phyloP scores from a whole-genome alignment of 2,329 filamentous ascomycete genomes.

The Xylariaceae sp. region DNA sequence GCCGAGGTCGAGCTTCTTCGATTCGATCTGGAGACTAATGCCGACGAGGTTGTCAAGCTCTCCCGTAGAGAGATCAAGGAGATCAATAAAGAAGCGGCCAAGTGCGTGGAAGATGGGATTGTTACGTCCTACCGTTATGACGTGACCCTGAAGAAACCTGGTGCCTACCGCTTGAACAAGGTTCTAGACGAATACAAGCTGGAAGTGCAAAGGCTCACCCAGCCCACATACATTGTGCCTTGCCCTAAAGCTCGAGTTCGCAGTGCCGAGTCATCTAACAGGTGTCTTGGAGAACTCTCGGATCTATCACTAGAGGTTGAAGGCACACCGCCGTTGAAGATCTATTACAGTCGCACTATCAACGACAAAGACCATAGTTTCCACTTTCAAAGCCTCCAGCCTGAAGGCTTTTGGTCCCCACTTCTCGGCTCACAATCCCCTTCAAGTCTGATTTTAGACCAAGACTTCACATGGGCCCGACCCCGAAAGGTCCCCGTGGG shows the following conservation, averaged over 20 bases:
- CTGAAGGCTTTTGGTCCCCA: slow-evolving; percentile 78
- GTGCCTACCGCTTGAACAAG: slow-evolving; percentile 78
- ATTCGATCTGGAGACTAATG: slow-evolving; percentile 75
- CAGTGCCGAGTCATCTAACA: slow-evolving; percentile 56
- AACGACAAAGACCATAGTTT: slow-evolving; percentile 81
- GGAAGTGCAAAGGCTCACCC: slow-evolving; percentile 73
- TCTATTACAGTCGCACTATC: slow-evolving; percentile 85
- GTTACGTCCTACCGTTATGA: slow-evolving; percentile 63
- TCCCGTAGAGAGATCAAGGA: slow-evolving; percentile 68
- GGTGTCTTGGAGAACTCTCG: slow-evolving; percentile 84
- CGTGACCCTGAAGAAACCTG: slow-evolving; percentile 77
- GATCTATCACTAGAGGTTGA: slow-evolving; percentile 78
- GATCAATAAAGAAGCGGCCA: slow-evolving; percentile 65
- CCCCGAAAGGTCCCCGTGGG: slow-evolving; percentile 72
- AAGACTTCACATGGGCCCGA: slow-evolving; percentile 78
- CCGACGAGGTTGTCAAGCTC: slow-evolving; percentile 76
- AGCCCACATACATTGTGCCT: slow-evolving; percentile 77
- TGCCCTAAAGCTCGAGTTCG: slow-evolving; percentile 79
- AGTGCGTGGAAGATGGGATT: slow-evolving; percentile 60
- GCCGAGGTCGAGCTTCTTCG: slow-evolving; percentile 85
- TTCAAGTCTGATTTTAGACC: slow-evolving; percentile 53
- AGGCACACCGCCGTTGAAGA: slow-evolving; percentile 85
- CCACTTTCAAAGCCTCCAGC: slow-evolving; percentile 89
- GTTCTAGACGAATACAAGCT: slow-evolving; percentile 93
- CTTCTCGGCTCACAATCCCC: slow-evolving; percentile 59